Evolutionary conservation across 495 filamentous ascomycete genomes (phyloP), one percentile per base, ranked within the genome.

Genomic region (Aspergillus taichungensis): DNA sequence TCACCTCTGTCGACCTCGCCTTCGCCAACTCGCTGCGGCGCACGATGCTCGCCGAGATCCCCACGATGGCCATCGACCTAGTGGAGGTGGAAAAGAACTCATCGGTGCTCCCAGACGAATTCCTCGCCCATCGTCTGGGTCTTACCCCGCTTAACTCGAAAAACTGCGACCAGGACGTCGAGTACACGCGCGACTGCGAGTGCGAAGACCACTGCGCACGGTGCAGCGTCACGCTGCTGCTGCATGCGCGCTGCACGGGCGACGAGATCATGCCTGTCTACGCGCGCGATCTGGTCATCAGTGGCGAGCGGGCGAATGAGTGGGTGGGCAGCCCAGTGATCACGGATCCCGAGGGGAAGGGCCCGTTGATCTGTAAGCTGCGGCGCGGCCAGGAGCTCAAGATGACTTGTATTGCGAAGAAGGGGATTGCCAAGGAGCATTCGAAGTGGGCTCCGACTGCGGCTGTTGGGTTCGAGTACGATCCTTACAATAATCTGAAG

Each of bases 401-500:
- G 61, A 76, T 97, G 61, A 83, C 80, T 35, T 96, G 91, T 57
- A 81, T 96, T 51, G 94, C 89, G 42, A 96, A 95, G 76, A 97
- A 97, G 73, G 92, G 92, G 0, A 96, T 96, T 47, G 89, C 91
- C 3, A 98, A 97, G 73, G 92, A 98, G 61, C 92, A 98, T 70
- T 84, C 94, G 0, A 98, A 98, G 62, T 98, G 92, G 92, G 82
- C 85, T 39, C 89, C 94, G 3, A 85, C 83, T 34, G 74, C 89
- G 45, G 94, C 92, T 5, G 82, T 98, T 40, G 92, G 88, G 18
- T 98, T 97, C 55, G 92, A 98, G 66, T 98, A 98, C 64, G 92
- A 98, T 59, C 92, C 92, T 46, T 83, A 90, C 60, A 98, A 98
- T 64, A 94, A 90, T 62, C 66, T 98, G 37, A 72, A 76, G 46